These are phyloP conservation scores for Xylaria acuta DNA, from an alignment of 495 filamentous ascomycete genomes.

Conservation along the genomic window DNA sequence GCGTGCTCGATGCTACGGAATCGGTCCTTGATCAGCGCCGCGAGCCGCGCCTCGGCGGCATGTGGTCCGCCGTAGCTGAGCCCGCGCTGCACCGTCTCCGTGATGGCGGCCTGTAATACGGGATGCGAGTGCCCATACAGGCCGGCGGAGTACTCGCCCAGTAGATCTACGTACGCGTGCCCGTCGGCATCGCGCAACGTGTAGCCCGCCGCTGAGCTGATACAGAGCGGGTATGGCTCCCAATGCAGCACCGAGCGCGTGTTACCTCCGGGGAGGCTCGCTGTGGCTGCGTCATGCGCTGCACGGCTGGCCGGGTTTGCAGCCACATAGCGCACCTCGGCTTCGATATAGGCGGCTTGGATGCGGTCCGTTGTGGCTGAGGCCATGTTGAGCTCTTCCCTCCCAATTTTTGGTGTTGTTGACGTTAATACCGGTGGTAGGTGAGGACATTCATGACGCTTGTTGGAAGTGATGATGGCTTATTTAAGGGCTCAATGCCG, in stretches of 20 bases:
- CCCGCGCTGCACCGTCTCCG: slow-evolving; percentile 26
- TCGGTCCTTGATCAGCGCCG: slow-evolving; percentile 47
- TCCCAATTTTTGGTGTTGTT: background rate
- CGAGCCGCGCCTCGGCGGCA: slow-evolving; percentile 47
- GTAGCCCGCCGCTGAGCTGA: slow-evolving; percentile 48
- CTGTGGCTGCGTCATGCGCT: slow-evolving; percentile 46
- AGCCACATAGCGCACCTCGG: slow-evolving; percentile 40
- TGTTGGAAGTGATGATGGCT: background rate
- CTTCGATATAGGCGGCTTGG: slow-evolving; percentile 36
- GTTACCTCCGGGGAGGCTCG: slow-evolving; percentile 64
- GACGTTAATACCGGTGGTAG: background rate
- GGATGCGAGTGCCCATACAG: slow-evolving; percentile 62
- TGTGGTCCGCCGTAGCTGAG: slow-evolving; percentile 27
- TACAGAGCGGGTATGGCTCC: slow-evolving; percentile 61
- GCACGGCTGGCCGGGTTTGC: slow-evolving; percentile 45
- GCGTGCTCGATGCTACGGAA: slow-evolving; percentile 51
- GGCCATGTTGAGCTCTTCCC: background rate
- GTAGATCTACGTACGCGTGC: slow-evolving; percentile 55
- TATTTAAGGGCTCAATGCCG: background rate
- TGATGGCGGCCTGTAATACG: slow-evolving; percentile 45
- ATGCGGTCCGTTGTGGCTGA: slow-evolving; percentile 15
- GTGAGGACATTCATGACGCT: background rate
- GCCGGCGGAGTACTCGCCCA: slow-evolving; percentile 60
- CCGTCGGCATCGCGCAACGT: slow-evolving; percentile 51
- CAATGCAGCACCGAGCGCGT: slow-evolving; percentile 64